A percentile compares a stretch with the other conserved stretches of the same genome.
Conservation (phyloP, 208 protist species). For the Kentomonas sorsogonicus region DNA sequence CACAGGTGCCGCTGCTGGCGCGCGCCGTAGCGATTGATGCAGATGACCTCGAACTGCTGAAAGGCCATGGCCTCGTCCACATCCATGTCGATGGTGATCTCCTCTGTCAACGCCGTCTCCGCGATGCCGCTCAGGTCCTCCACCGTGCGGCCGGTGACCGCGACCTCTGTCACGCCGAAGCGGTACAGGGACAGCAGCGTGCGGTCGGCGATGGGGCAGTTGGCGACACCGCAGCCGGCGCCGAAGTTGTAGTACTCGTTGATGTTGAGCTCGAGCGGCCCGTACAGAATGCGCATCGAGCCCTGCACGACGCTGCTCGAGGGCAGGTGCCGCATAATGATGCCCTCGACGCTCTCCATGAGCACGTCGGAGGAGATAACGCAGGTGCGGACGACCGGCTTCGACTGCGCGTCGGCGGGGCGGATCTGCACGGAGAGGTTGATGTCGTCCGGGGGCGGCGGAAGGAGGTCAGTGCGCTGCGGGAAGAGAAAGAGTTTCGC, state of each 20-base stretch:
- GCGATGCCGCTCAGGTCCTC: slow-evolving; percentile 37
- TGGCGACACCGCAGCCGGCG: slow-evolving; percentile 61
- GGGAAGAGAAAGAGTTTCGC: slow-evolving; percentile 76
- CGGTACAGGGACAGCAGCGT: slow-evolving; percentile 79
- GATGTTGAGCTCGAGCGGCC: slow-evolving; percentile 79
- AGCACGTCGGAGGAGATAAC: slow-evolving; percentile 77
- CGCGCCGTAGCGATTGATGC: slow-evolving; percentile 71
- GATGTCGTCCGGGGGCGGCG: slow-evolving; percentile 60
- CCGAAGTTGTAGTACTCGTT: slow-evolving; percentile 87
- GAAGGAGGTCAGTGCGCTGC: slow-evolving; percentile 53
- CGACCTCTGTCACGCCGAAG: slow-evolving; percentile 79
- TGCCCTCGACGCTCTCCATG: slow-evolving; percentile 59
- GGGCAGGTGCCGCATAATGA: slow-evolving; percentile 53
- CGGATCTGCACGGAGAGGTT: slow-evolving; percentile 65
- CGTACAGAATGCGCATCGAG: slow-evolving; percentile 79
- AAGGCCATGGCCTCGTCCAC: slow-evolving; percentile 68
- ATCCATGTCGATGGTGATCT: slow-evolving; percentile 77
- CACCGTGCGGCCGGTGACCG: slow-evolving; percentile 59
- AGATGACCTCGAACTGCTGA: slow-evolving; percentile 84
- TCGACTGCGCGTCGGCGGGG: slow-evolving; percentile 43
- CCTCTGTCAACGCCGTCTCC: slow-evolving; percentile 29
- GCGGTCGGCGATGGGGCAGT: slow-evolving; percentile 72
- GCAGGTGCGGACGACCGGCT: slow-evolving; percentile 54
- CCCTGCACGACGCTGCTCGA: slow-evolving; percentile 62
- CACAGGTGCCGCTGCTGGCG: slow-evolving; percentile 75